Conservation (phyloP, 2,329 filamentous ascomycete species). For the Aotearoamyces nothofagi region DNA sequence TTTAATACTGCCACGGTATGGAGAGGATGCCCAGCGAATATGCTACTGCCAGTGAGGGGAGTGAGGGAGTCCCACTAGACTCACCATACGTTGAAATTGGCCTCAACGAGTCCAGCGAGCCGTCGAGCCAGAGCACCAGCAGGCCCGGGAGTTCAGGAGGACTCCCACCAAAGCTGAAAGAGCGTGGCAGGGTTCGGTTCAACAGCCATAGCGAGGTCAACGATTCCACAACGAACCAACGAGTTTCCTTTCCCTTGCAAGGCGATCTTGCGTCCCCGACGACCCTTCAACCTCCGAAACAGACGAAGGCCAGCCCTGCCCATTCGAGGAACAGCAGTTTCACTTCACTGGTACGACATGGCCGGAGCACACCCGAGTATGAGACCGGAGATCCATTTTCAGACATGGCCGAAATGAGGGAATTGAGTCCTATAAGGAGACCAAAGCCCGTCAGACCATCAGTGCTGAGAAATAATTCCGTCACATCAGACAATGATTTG, state of each 20-base stretch:
- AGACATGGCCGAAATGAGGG: constrained; percentile 6
- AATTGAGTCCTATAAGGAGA: constrained; percentile 5
- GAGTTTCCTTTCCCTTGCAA: constrained; percentile 11
- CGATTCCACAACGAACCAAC: constrained; percentile 15
- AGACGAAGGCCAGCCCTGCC: constrained; percentile 8
- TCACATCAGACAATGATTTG: constrained; percentile 2
- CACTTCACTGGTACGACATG: constrained; percentile 6
- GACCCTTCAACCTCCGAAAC: constrained; percentile 7
- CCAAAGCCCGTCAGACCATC: constrained; percentile 15
- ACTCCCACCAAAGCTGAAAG: constrained; percentile 7
- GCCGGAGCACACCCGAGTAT: constrained; percentile 8
- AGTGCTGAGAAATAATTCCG: constrained; percentile 14
- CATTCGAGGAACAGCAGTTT: constrained; percentile 15
- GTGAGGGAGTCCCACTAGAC: constrained; percentile 2
- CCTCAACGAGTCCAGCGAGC: constrained; percentile 8
- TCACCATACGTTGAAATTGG: constrained; percentile 8
- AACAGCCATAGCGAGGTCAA: constrained; percentile 18
- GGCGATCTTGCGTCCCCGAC: constrained; percentile 8
- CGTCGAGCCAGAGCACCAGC: constrained; percentile 11
- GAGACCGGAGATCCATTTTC: constrained; percentile 16
- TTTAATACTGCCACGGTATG: too few relatives aligned
- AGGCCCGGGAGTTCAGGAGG: constrained; percentile 12
- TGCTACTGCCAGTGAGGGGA: constrained; percentile 8
- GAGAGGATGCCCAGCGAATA: constrained; percentile 15
- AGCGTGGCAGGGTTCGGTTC: constrained; percentile 15